A percentile compares a stretch with the other conserved stretches of the same genome.
Conservation (phyloP, 805 yeast genomes). For the Pichia nakasei region DNA sequence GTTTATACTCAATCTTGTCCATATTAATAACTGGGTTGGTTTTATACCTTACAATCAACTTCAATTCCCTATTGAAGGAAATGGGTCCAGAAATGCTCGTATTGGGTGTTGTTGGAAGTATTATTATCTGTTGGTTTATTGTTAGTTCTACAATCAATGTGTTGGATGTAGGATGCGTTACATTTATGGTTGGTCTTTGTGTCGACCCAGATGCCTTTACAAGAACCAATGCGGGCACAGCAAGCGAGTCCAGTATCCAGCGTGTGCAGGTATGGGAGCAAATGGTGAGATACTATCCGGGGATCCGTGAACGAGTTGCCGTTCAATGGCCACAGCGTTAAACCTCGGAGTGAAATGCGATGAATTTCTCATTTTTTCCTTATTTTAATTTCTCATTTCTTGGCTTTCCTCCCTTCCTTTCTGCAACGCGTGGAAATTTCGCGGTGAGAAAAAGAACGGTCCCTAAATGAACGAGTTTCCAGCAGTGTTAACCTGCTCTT, state of each 20-base stretch:
- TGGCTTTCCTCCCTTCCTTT: too few relatives aligned
- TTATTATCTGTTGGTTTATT: constrained; percentile 68
- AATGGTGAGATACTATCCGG: constrained; percentile 25
- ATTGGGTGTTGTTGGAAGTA: constrained; percentile 24
- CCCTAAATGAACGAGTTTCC: too few relatives aligned
- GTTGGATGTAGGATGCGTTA: constrained; percentile 71
- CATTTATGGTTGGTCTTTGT: constrained; percentile 77
- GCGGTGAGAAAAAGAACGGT: too few relatives aligned
- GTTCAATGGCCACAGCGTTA: constrained; percentile 21
- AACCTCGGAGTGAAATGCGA: neutral
- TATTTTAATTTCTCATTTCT: too few relatives aligned
- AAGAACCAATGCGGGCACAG: constrained; percentile 28
- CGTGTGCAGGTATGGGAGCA: constrained; percentile 50
- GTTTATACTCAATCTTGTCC: constrained; percentile 66
- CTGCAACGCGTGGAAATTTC: too few relatives aligned
- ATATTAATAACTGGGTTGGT: constrained; percentile 34
- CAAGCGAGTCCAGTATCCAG: constrained; percentile 4
- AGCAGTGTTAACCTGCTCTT: too few relatives aligned
- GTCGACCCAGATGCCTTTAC: constrained; percentile 74
- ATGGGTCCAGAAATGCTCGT: constrained; percentile 22
- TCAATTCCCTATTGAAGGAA: constrained; percentile 3
- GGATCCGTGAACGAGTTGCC: constrained; percentile 22
- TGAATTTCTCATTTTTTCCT: too few relatives aligned
- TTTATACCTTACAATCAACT: constrained; percentile 2
- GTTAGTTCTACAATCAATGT: constrained; percentile 65